Conservation (phyloP, 1,284 basidiomycete species). For the Entoloma clypeatum region DNA sequence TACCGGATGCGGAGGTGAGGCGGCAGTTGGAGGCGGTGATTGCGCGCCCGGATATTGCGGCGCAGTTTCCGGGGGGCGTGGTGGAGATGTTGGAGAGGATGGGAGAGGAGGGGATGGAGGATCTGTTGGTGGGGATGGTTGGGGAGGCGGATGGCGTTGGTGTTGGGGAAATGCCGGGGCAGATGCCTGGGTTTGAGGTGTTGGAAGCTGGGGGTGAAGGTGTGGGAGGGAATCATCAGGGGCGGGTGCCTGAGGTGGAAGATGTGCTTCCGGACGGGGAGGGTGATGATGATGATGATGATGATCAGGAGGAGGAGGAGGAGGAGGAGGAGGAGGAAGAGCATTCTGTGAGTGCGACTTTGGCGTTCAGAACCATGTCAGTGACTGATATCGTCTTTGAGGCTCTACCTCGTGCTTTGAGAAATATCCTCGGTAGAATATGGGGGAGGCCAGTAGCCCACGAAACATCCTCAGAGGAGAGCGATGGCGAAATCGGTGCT, state of each 20-base stretch:
- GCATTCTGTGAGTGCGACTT: constrained; percentile 41
- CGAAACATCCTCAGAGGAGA: constrained; percentile 31
- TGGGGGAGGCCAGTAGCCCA: constrained; percentile 47
- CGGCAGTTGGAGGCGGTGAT: constrained; percentile 43
- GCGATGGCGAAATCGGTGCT: constrained; percentile 30
- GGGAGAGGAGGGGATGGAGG: constrained; percentile 54
- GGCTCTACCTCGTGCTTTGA: constrained; percentile 61
- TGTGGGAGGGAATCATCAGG: not conserved
- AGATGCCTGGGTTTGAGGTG: constrained; percentile 32
- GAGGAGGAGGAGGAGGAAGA: constrained; percentile 37
- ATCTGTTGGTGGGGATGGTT: constrained; percentile 47
- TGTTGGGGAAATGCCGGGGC: constrained; percentile 37
- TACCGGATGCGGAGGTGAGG: constrained; percentile 55
- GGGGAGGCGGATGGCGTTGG: constrained; percentile 24
- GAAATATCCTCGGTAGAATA: constrained; percentile 57
- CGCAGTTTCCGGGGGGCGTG: constrained; percentile 60
- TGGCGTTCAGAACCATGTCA: constrained; percentile 1
- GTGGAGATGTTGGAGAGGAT: constrained; percentile 59
- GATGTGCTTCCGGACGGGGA: constrained; percentile 24
- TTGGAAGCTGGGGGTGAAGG: constrained; percentile 15
- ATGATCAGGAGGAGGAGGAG: constrained; percentile 18
- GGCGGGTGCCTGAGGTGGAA: constrained; percentile 16
- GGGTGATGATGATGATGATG: constrained; percentile 15
- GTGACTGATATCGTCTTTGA: constrained; percentile 25
- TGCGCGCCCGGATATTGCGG: constrained; percentile 46